A percentile compares a stretch with the other conserved stretches of the same genome.
Evolutionary conservation across 306 rosid genomes (phyloP).

Genomic region (Lathyrus oleraceus): DNA sequence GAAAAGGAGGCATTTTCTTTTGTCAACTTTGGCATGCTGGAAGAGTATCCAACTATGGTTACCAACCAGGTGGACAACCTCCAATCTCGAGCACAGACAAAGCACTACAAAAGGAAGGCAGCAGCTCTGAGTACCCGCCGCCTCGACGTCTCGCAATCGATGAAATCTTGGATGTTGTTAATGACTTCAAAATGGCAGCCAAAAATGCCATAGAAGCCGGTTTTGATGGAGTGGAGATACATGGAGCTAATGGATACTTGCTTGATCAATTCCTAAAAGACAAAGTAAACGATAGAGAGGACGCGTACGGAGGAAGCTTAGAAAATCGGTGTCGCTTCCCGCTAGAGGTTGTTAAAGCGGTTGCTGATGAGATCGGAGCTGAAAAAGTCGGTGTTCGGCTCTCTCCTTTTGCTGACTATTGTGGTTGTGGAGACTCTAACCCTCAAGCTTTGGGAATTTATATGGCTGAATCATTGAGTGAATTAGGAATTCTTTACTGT

Average conservation of each 20-base stretch:
- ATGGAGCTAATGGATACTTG: constrained; percentile 57
- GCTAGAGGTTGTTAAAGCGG: constrained; percentile 48
- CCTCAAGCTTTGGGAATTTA: constrained; percentile 59
- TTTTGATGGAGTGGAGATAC: constrained; percentile 61
- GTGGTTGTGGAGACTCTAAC: constrained; percentile 61
- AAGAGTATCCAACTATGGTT: constrained; percentile 44
- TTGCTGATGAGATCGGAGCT: constrained; percentile 55
- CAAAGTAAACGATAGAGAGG: constrained; percentile 47
- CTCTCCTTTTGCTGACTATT: constrained; percentile 63
- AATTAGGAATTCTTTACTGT: constrained; percentile 53
- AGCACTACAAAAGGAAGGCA: constrained; percentile 32
- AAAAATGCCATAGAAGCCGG: constrained; percentile 47
- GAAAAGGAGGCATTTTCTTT: constrained; percentile 51
- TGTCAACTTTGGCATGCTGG: constrained; percentile 69
- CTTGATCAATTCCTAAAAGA: constrained; percentile 53
- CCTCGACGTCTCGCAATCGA: constrained; percentile 41
- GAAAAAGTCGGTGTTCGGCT: constrained; percentile 70
- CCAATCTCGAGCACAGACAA: constrained; percentile 50
- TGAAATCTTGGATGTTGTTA: constrained; percentile 41
- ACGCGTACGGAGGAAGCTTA: constrained; percentile 44
- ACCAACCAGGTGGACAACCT: constrained; percentile 42
- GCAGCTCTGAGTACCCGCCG: constrained; percentile 30
- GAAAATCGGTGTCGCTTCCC: constrained; percentile 73
- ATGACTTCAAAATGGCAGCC: constrained; percentile 46
- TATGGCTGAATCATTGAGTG: constrained; percentile 47